These are phyloP conservation scores for Paramecium pentaurelia DNA, from an alignment of 73 alveolate genomes.

Conservation along the genomic window DNA sequence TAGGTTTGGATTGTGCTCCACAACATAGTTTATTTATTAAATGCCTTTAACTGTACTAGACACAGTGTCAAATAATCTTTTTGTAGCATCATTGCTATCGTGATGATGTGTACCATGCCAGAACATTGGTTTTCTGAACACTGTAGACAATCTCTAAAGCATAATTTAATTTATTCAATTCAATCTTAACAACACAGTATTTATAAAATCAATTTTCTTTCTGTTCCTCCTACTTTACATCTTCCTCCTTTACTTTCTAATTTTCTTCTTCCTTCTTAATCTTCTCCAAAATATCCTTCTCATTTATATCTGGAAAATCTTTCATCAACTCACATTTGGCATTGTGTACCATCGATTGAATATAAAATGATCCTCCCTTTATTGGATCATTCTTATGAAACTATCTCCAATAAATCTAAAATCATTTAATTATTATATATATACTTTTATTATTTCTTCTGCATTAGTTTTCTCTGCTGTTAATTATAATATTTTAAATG, in stretches of 20 bases:
- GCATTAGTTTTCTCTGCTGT: not conserved
- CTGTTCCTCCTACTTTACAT: not conserved
- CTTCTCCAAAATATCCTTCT: not conserved
- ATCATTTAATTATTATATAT: not conserved
- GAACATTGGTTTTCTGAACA: not conserved
- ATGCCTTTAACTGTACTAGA: constrained; percentile 60
- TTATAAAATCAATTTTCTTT: not conserved
- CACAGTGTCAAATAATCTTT: not conserved
- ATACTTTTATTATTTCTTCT: not conserved
- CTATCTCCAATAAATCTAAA: constrained; percentile 39
- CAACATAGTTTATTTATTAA: constrained; percentile 59
- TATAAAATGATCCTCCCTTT: constrained; percentile 40
- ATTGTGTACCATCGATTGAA: not conserved
- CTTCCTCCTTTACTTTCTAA: not conserved
- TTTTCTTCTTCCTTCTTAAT: not conserved
- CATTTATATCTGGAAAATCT: constrained; percentile 34
- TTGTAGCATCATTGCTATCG: constrained; percentile 13
- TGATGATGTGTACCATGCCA: constrained; percentile 19
- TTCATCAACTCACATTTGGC: constrained; percentile 38
- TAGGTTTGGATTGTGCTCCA: constrained; percentile 53
- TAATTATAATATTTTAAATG: not conserved
- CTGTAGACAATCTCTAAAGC: constrained; percentile 13
- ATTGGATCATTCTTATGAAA: constrained; percentile 45
- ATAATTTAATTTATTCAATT: not conserved
- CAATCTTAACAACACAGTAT: not conserved